phyloP scores from a whole-genome alignment of 345 rosid species.

The Heritiera fomes region DNA sequence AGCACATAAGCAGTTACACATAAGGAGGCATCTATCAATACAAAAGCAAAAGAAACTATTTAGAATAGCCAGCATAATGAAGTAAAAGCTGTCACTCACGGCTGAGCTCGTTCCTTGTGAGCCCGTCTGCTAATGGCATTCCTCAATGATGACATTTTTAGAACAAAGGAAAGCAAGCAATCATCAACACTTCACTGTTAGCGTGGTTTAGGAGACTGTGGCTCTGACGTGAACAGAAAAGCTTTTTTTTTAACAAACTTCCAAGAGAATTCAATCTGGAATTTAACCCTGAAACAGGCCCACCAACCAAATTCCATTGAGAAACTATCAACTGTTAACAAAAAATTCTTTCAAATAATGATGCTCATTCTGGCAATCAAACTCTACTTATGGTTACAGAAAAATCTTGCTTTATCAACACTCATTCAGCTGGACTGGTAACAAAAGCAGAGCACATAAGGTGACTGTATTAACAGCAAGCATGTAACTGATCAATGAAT shows the following conservation, averaged over 20 bases:
- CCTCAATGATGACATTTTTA: conserved; percentile 74
- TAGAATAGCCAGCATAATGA: neutral
- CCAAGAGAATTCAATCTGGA: neutral
- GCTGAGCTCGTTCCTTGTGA: conserved; percentile 91
- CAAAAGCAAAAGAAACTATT: neutral
- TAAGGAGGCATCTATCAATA: neutral
- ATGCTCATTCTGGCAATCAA: too few species aligned
- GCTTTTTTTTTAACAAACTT: neutral
- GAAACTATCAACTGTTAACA: neutral
- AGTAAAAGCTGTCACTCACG: conserved; percentile 44
- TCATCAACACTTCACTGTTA: neutral
- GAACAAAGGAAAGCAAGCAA: neutral
- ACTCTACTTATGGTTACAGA: too few species aligned
- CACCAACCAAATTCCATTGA: neutral
- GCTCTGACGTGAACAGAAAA: neutral
- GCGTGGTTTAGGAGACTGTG: neutral
- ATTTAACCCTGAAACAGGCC: neutral
- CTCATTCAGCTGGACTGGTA: too few species aligned
- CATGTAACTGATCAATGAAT: too few species aligned
- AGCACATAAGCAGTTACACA: neutral
- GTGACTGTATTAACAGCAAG: too few species aligned
- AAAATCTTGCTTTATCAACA: too few species aligned
- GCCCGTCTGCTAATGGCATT: conserved; percentile 65
- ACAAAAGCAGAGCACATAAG: too few species aligned
- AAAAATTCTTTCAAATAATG: too few species aligned